Percentiles rank a stretch among this genome's conserved stretches.
These are phyloP conservation scores for Paramicrosporidium saccamoebae DNA, from an alignment of 371 early-diverging fungal genomes.

Conservation along the genomic window DNA sequence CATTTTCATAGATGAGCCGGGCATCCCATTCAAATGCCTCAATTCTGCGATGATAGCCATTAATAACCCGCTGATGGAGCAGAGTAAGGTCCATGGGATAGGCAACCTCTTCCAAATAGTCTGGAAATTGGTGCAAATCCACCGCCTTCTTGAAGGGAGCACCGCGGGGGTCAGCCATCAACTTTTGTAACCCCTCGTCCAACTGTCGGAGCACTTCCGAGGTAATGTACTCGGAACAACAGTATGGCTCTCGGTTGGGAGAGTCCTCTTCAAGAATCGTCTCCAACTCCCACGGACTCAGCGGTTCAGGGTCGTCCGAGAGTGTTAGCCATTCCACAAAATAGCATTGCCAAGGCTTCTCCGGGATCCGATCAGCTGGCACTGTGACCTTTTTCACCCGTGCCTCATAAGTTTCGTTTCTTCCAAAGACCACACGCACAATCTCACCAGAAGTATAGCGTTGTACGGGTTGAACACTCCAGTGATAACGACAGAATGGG, in stretches of 20 bases:
- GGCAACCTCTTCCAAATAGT: slow-evolving; percentile 19
- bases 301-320: slow-evolving; percentile 6
- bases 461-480: slow-evolving; percentile 12
- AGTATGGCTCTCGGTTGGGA: too few species aligned
- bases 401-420: slow-evolving; percentile 13
- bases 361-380: slow-evolving; percentile 7
- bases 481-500: slow-evolving; percentile 17
- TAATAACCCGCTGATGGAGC: slow-evolving; percentile 13
- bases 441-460: slow-evolving; percentile 12
- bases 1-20: too few species aligned
- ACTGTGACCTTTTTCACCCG: slow-evolving; percentile 10
- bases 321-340: slow-evolving; percentile 2
- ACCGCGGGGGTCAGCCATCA: too few species aligned
- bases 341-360: slow-evolving; percentile 3
- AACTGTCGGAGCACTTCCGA: too few species aligned
- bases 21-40: too few species aligned
- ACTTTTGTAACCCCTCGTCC: too few species aligned
- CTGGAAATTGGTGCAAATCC: slow-evolving; percentile 18
- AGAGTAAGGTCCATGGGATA: slow-evolving; percentile 28
- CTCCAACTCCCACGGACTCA: slow-evolving; percentile 14
- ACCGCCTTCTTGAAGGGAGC: too few species aligned
- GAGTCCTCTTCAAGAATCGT: slow-evolving; percentile 7
- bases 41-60: slow-evolving; percentile 17
- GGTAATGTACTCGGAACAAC: too few species aligned
- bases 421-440: slow-evolving; percentile 22